These are phyloP conservation scores for Fraxinus americana DNA, from an alignment of 257 asterid species.

Conservation along the genomic window DNA sequence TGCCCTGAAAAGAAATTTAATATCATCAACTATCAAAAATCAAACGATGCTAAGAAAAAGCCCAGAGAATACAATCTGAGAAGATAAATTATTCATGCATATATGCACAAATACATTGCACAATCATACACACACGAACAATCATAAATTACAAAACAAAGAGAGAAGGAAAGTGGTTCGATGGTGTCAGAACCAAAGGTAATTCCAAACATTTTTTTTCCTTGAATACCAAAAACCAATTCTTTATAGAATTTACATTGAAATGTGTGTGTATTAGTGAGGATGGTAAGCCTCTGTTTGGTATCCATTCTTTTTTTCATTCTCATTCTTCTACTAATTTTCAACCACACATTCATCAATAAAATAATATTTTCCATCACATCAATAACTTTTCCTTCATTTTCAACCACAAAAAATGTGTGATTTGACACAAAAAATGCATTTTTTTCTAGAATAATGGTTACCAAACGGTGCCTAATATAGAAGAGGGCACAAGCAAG, in stretches of 20 bases:
- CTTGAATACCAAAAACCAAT: slow-evolving; percentile 12
- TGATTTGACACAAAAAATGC: no score
- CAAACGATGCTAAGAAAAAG: not conserved
- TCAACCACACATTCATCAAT: no score
- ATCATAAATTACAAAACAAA: not conserved
- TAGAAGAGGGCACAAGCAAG: not conserved
- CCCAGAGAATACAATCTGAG: not conserved
- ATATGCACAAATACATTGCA: slow-evolving; percentile 19
- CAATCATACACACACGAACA: not conserved
- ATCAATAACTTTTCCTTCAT: no score
- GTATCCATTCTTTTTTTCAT: no score
- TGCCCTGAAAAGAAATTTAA: not conserved
- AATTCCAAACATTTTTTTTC: slow-evolving; percentile 33
- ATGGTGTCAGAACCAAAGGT: slow-evolving; percentile 38
- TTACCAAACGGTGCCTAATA: no score
- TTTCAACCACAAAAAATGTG: no score
- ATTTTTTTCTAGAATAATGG: no score
- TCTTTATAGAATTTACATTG: slow-evolving; percentile 7
- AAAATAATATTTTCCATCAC: no score
- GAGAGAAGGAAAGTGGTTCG: slow-evolving; percentile 47
- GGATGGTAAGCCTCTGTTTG: no score
- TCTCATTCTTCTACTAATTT: no score
- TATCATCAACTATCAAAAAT: not conserved
- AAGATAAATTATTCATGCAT: no score
- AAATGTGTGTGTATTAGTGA: not conserved